Percentiles rank a stretch among this genome's conserved stretches.
These are phyloP conservation scores for Neurospora sp. DNA, from an alignment of 495 filamentous ascomycete genomes.

Conservation along the genomic window DNA sequence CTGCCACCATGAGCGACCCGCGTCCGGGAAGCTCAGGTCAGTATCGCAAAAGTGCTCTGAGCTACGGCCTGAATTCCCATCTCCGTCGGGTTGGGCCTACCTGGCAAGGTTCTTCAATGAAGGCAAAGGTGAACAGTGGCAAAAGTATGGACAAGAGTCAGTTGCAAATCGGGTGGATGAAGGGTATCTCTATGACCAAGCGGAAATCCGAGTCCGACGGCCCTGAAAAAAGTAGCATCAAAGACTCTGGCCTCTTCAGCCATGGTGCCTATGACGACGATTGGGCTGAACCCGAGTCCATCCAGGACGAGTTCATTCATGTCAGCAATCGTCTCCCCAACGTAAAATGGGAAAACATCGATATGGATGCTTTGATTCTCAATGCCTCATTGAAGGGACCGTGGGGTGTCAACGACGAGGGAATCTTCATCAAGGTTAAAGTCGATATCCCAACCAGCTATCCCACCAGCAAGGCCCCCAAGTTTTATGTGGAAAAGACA, in stretches of 20 bases:
- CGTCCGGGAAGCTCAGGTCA: constrained; percentile 32
- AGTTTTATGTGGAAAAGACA: constrained; percentile 66
- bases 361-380: constrained; percentile 62
- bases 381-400: constrained; percentile 77
- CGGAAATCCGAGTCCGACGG: constrained; percentile 29
- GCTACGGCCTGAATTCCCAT: constrained; percentile 34
- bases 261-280: constrained; percentile 35
- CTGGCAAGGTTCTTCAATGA: constrained; percentile 51
- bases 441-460: constrained; percentile 74
- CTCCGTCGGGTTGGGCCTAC: constrained; percentile 26
- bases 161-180: constrained; percentile 81
- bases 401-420: constrained; percentile 63
- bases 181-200: constrained; percentile 74
- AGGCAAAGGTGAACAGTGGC: constrained; percentile 44
- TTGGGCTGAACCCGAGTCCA: constrained; percentile 69
- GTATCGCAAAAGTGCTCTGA: constrained; percentile 32
- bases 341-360: constrained; percentile 77
- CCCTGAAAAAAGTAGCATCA: constrained; percentile 26
- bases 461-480: constrained; percentile 55
- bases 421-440: constrained; percentile 67
- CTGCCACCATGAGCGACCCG: constrained; percentile 41
- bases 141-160: constrained; percentile 50
- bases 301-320: constrained; percentile 80
- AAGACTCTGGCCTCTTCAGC: constrained; percentile 35
- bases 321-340: constrained; percentile 76